Conservation (phyloP, 139 green algal species). For the Ulvella scutata region DNA sequence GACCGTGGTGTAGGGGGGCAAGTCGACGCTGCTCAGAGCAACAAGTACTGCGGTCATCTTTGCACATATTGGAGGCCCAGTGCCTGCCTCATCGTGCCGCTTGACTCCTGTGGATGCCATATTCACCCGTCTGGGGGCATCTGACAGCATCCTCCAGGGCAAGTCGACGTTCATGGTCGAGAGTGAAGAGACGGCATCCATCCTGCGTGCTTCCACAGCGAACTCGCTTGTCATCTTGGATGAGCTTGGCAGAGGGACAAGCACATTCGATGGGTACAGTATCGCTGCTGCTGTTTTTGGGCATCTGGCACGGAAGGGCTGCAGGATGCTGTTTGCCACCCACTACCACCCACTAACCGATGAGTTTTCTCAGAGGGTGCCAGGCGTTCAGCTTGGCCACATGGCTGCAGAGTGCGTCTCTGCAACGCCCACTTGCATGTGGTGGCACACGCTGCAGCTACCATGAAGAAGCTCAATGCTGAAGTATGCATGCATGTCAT, state of each 20-base stretch:
- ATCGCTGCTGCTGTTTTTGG: constrained; percentile 5
- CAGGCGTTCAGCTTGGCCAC: not conserved
- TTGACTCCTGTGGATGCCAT: constrained; percentile 7
- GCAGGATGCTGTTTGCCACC: not conserved
- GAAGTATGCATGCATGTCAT: too few relatives aligned
- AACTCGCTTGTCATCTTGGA: constrained; percentile 18
- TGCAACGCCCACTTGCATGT: too few relatives aligned
- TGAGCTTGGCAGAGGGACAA: constrained; percentile 11
- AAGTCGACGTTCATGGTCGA: constrained; percentile 20
- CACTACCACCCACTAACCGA: constrained; percentile 8
- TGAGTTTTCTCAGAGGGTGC: not conserved
- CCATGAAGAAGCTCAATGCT: too few relatives aligned
- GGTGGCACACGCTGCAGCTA: too few relatives aligned
- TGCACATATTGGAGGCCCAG: constrained; percentile 5
- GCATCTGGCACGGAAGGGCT: not conserved
- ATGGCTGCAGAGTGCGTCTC: not conserved
- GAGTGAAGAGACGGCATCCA: constrained; percentile 22
- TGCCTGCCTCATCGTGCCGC: not conserved
- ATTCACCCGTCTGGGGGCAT: constrained; percentile 9
- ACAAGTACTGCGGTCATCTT: not conserved
- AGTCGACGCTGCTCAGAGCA: constrained; percentile 10
- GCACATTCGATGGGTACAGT: constrained; percentile 5
- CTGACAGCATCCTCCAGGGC: constrained; percentile 9
- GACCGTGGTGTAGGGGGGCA: constrained; percentile 10
- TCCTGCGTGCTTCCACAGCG: constrained; percentile 27